Evolutionary conservation across 2,329 filamentous ascomycete species (phyloP).

Genomic region (Arthrobotrys entomopaga): DNA sequence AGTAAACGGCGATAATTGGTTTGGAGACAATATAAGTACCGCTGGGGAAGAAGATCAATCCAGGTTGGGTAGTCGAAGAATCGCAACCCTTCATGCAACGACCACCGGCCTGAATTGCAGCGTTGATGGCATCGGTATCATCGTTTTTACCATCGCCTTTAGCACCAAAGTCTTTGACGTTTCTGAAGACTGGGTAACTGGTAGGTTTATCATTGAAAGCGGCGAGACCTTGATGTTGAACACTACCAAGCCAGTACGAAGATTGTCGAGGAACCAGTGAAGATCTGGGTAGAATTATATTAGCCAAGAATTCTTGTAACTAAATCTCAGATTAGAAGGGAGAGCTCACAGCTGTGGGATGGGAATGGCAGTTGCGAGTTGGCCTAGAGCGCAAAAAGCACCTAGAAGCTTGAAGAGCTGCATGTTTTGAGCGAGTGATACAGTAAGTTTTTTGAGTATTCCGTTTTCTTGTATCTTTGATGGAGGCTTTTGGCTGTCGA

Average conservation of each 20-base stretch:
- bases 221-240: slow-evolving; percentile 64
- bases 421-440: slow-evolving; percentile 39
- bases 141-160: slow-evolving; percentile 65
- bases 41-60: slow-evolving; percentile 88
- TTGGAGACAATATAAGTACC: slow-evolving; percentile 84
- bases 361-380: slow-evolving; percentile 32
- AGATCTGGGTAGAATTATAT: slow-evolving; percentile 18
- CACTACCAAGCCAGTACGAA: slow-evolving; percentile 60
- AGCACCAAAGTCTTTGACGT: slow-evolving; percentile 66
- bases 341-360: slow-evolving; percentile 29
- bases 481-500: background rate
- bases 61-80: slow-evolving; percentile 81
- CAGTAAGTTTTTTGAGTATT: background rate
- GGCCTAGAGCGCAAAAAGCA: slow-evolving; percentile 43
- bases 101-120: slow-evolving; percentile 64
- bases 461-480: background rate
- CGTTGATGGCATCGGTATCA: slow-evolving; percentile 65
- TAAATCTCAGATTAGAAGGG: background rate
- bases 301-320: slow-evolving; percentile 3
- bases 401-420: slow-evolving; percentile 35
- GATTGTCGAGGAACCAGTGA: slow-evolving; percentile 27
- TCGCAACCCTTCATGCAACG: slow-evolving; percentile 68
- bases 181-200: slow-evolving; percentile 65
- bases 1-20: slow-evolving; percentile 87
- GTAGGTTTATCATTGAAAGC: slow-evolving; percentile 62